phyloP scores from a whole-genome alignment of 495 filamentous ascomycete genomes.

The Penicillium angulare region DNA sequence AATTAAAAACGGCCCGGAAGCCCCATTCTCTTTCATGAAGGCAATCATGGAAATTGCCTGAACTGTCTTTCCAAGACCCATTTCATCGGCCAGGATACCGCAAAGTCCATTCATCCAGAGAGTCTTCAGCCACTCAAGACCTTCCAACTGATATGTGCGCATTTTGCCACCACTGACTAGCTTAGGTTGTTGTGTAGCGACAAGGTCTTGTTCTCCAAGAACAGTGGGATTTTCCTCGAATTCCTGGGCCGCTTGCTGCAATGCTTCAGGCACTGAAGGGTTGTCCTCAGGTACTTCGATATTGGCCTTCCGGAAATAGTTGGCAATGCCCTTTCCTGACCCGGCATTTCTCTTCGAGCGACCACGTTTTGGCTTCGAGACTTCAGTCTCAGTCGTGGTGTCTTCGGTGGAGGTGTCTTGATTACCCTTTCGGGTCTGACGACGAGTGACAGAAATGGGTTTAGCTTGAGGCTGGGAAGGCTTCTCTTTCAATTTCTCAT shows the following conservation, averaged over 20 bases:
- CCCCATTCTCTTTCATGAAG: constrained; percentile 70
- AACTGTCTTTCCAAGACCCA: constrained; percentile 97
- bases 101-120: constrained; percentile 96
- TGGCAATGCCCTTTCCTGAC: constrained; percentile 48
- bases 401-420: constrained; percentile 25
- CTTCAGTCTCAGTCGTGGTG: constrained; percentile 15
- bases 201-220: constrained; percentile 73
- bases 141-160: constrained; percentile 97
- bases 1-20: constrained; percentile 84
- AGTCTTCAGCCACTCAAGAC: constrained; percentile 97
- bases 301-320: constrained; percentile 58
- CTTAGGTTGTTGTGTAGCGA: constrained; percentile 80
- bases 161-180: constrained; percentile 85
- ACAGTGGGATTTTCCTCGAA: constrained; percentile 56
- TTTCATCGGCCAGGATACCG: constrained; percentile 97
- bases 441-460: constrained; percentile 12
- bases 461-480: constrained; percentile 9
- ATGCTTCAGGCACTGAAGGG: constrained; percentile 50
- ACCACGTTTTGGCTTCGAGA: constrained; percentile 18
- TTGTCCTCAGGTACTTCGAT: constrained; percentile 51
- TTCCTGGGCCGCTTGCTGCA: constrained; percentile 55
- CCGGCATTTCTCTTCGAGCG: constrained; percentile 31
- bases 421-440: constrained; percentile 33
- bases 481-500: constrained; percentile 15
- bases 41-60: constrained; percentile 98